phyloP scores from a whole-genome alignment of 75 land plant species.

The Chamaecyparis obtusa region DNA sequence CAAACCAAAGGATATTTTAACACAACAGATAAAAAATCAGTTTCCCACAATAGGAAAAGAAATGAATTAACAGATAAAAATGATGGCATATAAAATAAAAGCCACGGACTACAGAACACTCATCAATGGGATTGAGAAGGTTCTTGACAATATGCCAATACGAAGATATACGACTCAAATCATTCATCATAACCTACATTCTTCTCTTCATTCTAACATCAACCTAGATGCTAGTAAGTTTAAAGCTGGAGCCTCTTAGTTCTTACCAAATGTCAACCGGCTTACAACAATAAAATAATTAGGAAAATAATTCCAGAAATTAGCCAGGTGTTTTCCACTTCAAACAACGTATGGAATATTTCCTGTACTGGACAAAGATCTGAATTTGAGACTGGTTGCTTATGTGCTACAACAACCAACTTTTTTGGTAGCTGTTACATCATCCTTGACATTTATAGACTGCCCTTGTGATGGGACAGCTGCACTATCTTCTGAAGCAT shows the following conservation, averaged over 20 bases:
- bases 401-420: slow-evolving; percentile 31
- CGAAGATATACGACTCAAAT: neutral
- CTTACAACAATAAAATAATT: neutral
- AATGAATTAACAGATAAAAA: slow-evolving; percentile 11
- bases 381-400: neutral
- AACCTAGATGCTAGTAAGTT: neutral
- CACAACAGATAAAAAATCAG: slow-evolving; percentile 1
- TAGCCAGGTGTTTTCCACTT: neutral
- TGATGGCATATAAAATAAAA: slow-evolving; percentile 2
- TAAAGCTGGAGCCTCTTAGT: slow-evolving; percentile 1
- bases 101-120: slow-evolving; percentile 3
- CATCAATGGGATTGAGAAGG: neutral
- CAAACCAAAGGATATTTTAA: neutral
- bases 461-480: slow-evolving; percentile 39
- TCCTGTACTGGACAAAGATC: neutral
- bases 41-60: slow-evolving; percentile 5
- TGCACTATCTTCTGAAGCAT: slow-evolving; percentile 37
- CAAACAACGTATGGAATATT: neutral
- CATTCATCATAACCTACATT: neutral
- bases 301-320: slow-evolving; percentile 1
- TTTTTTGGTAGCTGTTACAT: slow-evolving; percentile 43
- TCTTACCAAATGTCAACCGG: neutral
- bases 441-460: slow-evolving; percentile 26
- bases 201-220: neutral
- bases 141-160: slow-evolving; percentile 1